Evolutionary conservation across 78 protist species (phyloP).

Genomic region (Dictyostelium brefeldianum): DNA sequence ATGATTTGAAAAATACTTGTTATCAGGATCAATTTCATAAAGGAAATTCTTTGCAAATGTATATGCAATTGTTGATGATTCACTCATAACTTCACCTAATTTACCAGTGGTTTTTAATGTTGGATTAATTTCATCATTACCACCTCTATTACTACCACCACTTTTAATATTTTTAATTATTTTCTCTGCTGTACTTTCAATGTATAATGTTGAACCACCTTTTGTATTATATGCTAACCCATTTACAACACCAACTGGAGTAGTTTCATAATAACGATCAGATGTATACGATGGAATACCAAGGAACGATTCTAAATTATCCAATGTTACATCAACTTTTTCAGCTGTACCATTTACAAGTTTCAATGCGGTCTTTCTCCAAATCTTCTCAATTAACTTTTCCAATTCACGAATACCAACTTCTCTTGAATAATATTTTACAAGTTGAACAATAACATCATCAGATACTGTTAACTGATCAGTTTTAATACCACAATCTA

Average conservation of each 20-base stretch:
- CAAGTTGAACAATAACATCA: constrained; percentile 76
- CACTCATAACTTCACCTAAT: constrained; percentile 95
- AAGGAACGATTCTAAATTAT: constrained; percentile 39
- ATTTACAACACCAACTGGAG: constrained; percentile 78
- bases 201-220: constrained; percentile 78
- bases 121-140: neutral
- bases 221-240: constrained; percentile 65
- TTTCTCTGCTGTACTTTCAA: constrained; percentile 68
- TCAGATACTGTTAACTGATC: constrained; percentile 67
- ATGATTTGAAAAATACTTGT: constrained; percentile 44
- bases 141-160: neutral
- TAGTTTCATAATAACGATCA: constrained; percentile 68
- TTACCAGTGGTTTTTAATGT: constrained; percentile 64
- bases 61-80: constrained; percentile 89
- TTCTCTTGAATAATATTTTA: constrained; percentile 93
- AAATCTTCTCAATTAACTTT: constrained; percentile 90
- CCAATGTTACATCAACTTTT: neutral
- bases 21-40: constrained; percentile 19
- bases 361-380: constrained; percentile 92
- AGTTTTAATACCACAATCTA: constrained; percentile 49
- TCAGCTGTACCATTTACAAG: constrained; percentile 65
- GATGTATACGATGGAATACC: constrained; percentile 72
- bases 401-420: constrained; percentile 95
- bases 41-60: constrained; percentile 84
- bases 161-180: neutral